A percentile compares a stretch with the other conserved stretches of the same genome.
These are phyloP conservation scores for Bruguiera gymnorhiza DNA, from an alignment of 345 rosid genomes.

Conservation along the genomic window DNA sequence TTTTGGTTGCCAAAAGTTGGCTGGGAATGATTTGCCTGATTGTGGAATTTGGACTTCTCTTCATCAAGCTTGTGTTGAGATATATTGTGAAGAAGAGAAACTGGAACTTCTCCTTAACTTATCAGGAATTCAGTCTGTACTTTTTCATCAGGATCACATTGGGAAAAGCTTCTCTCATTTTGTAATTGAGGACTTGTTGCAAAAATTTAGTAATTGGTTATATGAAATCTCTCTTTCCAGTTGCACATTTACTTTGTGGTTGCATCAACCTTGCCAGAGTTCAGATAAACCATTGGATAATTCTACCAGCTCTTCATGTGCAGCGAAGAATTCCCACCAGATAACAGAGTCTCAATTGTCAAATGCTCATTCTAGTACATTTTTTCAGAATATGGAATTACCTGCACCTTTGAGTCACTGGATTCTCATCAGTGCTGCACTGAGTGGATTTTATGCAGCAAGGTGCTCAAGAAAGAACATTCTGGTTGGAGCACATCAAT, in stretches of 20 bases:
- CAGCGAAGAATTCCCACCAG: constrained; percentile 27
- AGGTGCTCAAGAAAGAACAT: constrained; percentile 50
- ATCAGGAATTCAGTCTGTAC: constrained; percentile 41
- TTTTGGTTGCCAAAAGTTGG: constrained; percentile 24
- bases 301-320: constrained; percentile 22
- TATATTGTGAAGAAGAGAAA: constrained; percentile 53
- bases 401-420: constrained; percentile 36
- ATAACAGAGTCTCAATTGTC: constrained; percentile 35
- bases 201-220: constrained; percentile 48
- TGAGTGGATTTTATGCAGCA: constrained; percentile 48
- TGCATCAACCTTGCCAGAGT: constrained; percentile 36
- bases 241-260: constrained; percentile 42
- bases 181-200: constrained; percentile 33
- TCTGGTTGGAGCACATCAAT: constrained; percentile 45
- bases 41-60: constrained; percentile 61
- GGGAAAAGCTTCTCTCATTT: constrained; percentile 45
- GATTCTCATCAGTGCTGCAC: constrained; percentile 44
- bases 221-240: constrained; percentile 61
- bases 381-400: constrained; percentile 38
- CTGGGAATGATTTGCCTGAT: constrained; percentile 30
- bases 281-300: constrained; percentile 29
- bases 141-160: constrained; percentile 44
- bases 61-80: constrained; percentile 37
- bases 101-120: constrained; percentile 40
- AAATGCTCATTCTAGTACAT: constrained; percentile 32